Evolutionary conservation across 257 asterid species (phyloP), one percentile per base, ranked within the genome.

Genomic region (Anisodus tanguticus): DNA sequence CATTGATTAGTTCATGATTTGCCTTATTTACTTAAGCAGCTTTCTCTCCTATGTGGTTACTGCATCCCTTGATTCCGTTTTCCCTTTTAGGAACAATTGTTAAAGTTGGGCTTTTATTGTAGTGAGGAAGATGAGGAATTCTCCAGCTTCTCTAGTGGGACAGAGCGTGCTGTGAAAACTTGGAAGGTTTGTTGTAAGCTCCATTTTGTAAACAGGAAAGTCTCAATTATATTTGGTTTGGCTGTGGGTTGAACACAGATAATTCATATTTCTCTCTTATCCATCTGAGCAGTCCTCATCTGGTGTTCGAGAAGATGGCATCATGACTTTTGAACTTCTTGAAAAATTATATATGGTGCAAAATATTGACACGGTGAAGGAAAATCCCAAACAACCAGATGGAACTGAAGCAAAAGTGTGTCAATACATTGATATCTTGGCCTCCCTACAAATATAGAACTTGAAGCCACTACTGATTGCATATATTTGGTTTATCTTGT

Each of bases 41-140:
- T 12, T 3, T 26, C 63, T 76, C 47, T 76, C 49, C 47, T 49
- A 31, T 1, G 8, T 49, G 31, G 26, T 11, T 47, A 1, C 66
- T 9, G 2, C 15, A 66, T 1, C 26, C 1, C 55, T 15, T 81
- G 13, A 45, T 47, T 15, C 0, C 57, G 13, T 78, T 85, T 79
- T 16, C 74, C 82, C 88, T 72, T 54, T 86, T 88, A 96, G 98
- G 98, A 92, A 82, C 98, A 95, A 72, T 83, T 96, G 84, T 88
- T 85, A 88, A 92, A 90, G 86, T 90, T 93, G 45, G 99, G 99
- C 70, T 95, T 92, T 88, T 96, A 94, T 86, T 94, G 95, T 49
- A 98, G 99, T 16, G 99, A 96, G 88, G 99, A 96, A 92, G 98
- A 96, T 85, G 91, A 91, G 85, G 99, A 96, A 82, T 96, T 12